Conservation (phyloP, 441 rosid genomes). For the Mallotus japonicus region DNA sequence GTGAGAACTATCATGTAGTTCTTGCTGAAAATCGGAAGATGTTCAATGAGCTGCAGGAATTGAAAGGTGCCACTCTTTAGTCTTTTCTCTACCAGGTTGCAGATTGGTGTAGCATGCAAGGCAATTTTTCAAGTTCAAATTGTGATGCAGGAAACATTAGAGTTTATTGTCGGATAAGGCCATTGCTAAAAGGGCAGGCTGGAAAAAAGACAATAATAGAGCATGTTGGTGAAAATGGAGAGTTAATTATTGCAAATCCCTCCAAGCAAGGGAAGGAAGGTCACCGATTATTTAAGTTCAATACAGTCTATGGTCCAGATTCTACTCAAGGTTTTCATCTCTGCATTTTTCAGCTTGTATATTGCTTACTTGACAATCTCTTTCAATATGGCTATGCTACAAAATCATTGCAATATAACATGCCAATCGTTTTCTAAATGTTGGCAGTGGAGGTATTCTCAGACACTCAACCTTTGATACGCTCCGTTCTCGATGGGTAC, state of each 20-base stretch:
- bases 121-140: constrained; percentile 9
- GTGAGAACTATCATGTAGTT: constrained; percentile 65
- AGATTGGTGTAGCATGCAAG: background rate
- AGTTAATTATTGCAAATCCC: constrained; percentile 62
- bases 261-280: constrained; percentile 78
- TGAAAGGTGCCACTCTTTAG: constrained; percentile 53
- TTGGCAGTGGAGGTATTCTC: constrained; percentile 78
- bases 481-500: constrained; percentile 85
- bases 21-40: constrained; percentile 77
- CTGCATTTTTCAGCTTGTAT: background rate
- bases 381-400: background rate
- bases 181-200: constrained; percentile 60
- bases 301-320: constrained; percentile 64
- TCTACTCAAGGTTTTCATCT: constrained; percentile 73
- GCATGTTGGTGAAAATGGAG: constrained; percentile 65
- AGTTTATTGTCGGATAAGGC: constrained; percentile 83
- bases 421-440: constrained; percentile 14
- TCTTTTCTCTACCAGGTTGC: constrained; percentile 1
- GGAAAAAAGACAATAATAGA: constrained; percentile 51
- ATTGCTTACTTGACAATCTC: background rate
- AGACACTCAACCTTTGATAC: constrained; percentile 87
- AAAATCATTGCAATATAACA: constrained; percentile 17
- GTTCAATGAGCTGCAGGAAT: constrained; percentile 86
- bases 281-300: constrained; percentile 62
- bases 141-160: constrained; percentile 71